Evolutionary conservation across 225 moss, liverwort and hornwort species (phyloP).

Genomic region (Anthoceros angustus): DNA sequence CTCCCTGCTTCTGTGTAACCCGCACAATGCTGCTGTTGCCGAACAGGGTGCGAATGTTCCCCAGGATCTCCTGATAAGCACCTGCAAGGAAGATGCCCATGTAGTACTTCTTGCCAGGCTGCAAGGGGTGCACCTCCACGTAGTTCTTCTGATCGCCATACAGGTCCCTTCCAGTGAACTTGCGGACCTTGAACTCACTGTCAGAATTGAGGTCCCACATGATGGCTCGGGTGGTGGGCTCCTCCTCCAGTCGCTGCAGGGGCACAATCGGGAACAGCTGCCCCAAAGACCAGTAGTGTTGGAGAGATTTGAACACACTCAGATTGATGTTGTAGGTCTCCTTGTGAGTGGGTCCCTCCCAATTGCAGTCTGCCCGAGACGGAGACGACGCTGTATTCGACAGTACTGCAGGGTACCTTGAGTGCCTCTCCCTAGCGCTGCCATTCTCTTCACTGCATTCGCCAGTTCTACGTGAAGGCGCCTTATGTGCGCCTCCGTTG

Average conservation of each 20-base stretch:
- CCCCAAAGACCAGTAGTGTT: slow-evolving; percentile 53
- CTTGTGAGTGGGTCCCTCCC: too few relatives aligned
- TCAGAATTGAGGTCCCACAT: slow-evolving; percentile 82
- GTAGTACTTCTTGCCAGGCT: slow-evolving; percentile 41
- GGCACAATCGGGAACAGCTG: too few relatives aligned
- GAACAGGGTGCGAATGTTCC: slow-evolving; percentile 69
- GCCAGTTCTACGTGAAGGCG: not conserved
- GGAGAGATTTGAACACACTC: slow-evolving; percentile 67
- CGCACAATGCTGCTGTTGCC: slow-evolving; percentile 40
- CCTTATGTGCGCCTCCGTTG: too few relatives aligned
- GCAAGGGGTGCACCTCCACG: slow-evolving; percentile 44
- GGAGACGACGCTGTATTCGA: slow-evolving; percentile 56
- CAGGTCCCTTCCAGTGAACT: slow-evolving; percentile 29
- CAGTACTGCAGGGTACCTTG: slow-evolving; percentile 21
- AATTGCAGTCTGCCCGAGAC: slow-evolving; percentile 66
- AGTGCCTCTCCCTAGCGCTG: slow-evolving; percentile 25
- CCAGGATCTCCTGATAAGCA: slow-evolving; percentile 76
- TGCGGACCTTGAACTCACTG: slow-evolving; percentile 67
- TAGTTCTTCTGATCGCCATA: slow-evolving; percentile 34
- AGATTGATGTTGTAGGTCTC: slow-evolving; percentile 69
- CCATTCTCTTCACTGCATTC: slow-evolving; percentile 14
- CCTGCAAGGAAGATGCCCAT: slow-evolving; percentile 72
- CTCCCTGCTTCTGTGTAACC: slow-evolving; percentile 18
- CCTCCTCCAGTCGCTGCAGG: too few relatives aligned
- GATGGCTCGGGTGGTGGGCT: too few relatives aligned